Evolutionary conservation across 805 yeast genomes (phyloP).

Genomic region (Pichia cephalocereana): DNA sequence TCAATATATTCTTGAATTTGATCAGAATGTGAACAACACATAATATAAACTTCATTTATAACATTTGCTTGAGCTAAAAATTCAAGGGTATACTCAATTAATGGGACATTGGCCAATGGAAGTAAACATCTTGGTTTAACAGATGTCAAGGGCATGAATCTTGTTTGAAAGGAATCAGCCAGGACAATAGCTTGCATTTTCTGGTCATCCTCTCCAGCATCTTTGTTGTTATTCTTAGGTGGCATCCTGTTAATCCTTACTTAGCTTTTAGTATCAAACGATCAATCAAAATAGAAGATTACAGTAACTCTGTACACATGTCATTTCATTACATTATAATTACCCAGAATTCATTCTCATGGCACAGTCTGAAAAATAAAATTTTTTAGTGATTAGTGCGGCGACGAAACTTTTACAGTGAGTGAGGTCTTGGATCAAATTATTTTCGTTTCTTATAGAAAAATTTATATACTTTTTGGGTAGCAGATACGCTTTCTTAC

Average conservation of each 20-base stretch:
- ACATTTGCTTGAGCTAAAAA: constrained; percentile 78
- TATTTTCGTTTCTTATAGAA: no score
- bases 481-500: no score
- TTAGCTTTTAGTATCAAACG: no score
- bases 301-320: no score
- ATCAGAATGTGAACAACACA: constrained; percentile 88
- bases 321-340: no score
- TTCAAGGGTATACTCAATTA: constrained; percentile 90
- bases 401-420: no score
- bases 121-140: constrained; percentile 82
- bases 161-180: constrained; percentile 85
- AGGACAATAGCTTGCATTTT: constrained; percentile 89
- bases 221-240: constrained; percentile 14
- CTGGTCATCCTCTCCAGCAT: constrained; percentile 43
- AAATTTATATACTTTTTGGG: no score
- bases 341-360: no score
- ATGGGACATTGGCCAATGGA: constrained; percentile 88
- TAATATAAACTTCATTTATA: constrained; percentile 79
- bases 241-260: constrained; percentile 10
- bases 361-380: no score
- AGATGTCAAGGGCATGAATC: constrained; percentile 88
- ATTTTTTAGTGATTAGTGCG: no score
- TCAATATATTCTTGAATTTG: constrained; percentile 79
- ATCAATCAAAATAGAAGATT: no score
- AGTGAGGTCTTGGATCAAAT: no score